Conservation (phyloP, 768 basidiomycete species). For the Coprinellus aureogranulatus region DNA sequence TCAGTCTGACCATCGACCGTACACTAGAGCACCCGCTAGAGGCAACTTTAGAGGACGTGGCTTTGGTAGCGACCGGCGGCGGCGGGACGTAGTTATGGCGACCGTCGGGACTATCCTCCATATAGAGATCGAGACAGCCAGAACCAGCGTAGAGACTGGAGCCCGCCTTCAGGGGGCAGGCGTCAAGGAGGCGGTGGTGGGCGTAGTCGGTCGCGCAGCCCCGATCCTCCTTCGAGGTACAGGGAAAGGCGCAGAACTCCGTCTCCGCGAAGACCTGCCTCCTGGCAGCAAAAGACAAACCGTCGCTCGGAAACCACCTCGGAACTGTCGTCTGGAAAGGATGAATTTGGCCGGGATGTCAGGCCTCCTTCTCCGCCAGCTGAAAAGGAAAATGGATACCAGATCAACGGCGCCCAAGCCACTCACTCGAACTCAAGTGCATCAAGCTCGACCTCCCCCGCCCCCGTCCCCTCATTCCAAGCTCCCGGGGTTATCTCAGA, state of each 20-base stretch:
- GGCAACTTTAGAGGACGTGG: constrained; percentile 61
- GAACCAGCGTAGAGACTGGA: constrained; percentile 30
- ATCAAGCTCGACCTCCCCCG: constrained; percentile 14
- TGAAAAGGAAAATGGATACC: constrained; percentile 23
- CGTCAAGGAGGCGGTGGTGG: constrained; percentile 33
- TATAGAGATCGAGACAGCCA: constrained; percentile 38
- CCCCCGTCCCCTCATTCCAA: constrained; percentile 24
- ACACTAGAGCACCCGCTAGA: constrained; percentile 32
- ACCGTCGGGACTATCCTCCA: constrained; percentile 42
- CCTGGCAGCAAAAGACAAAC: neutral
- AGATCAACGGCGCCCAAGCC: constrained; percentile 15
- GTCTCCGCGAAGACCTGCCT: too few relatives aligned
- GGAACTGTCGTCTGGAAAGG: constrained; percentile 47
- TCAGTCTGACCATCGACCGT: constrained; percentile 49
- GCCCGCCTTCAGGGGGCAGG: constrained; percentile 18
- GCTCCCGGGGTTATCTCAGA: constrained; percentile 19
- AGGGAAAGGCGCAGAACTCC: constrained; percentile 38
- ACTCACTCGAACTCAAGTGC: constrained; percentile 18
- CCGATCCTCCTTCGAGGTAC: constrained; percentile 48
- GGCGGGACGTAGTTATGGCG: constrained; percentile 55
- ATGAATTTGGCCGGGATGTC: constrained; percentile 86
- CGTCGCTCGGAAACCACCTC: constrained; percentile 15
- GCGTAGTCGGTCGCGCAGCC: constrained; percentile 74
- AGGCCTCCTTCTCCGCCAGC: constrained; percentile 50
- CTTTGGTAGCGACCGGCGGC: constrained; percentile 43